phyloP scores from a whole-genome alignment of 108 stramenopile species.

The Epipyxis sp. region DNA sequence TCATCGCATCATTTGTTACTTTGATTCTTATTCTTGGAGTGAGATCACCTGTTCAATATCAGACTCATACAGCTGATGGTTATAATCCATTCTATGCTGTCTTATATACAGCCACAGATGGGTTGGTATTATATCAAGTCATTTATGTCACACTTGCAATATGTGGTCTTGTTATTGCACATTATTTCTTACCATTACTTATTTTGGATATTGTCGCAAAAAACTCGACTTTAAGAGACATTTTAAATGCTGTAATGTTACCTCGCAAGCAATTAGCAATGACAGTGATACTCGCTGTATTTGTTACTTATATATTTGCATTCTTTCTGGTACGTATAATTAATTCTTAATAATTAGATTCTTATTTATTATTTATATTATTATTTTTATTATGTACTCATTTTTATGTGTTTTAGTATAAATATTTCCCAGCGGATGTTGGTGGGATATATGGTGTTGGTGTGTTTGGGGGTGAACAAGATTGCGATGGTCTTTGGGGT shows the following conservation, averaged over 20 bases:
- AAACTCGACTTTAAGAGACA: constrained; percentile 38
- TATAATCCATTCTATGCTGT: background rate
- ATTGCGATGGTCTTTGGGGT: constrained; percentile 37
- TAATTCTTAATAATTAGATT: background rate
- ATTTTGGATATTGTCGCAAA: constrained; percentile 47
- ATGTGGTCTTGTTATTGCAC: constrained; percentile 7
- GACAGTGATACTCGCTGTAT: constrained; percentile 39
- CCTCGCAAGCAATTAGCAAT: constrained; percentile 44
- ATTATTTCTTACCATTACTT: constrained; percentile 28
- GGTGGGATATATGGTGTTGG: constrained; percentile 23
- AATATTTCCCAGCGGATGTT: constrained; percentile 36
- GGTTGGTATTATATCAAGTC: constrained; percentile 38
- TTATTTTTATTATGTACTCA: background rate
- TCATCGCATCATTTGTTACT: constrained; percentile 5
- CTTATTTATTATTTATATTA: background rate
- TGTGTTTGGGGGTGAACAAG: background rate
- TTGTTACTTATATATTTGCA: constrained; percentile 44
- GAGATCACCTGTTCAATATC: constrained; percentile 37
- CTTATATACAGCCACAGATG: constrained; percentile 34
- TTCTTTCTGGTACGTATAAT: background rate
- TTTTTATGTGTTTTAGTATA: constrained; percentile 10
- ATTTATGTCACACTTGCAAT: constrained; percentile 15
- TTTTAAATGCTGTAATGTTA: constrained; percentile 45
- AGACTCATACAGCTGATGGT: constrained; percentile 2
- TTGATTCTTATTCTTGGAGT: constrained; percentile 35